Evolutionary conservation across 2,329 filamentous ascomycete genomes (phyloP), one percentile per base, ranked within the genome.

Genomic region (Penicillium sp.): DNA sequence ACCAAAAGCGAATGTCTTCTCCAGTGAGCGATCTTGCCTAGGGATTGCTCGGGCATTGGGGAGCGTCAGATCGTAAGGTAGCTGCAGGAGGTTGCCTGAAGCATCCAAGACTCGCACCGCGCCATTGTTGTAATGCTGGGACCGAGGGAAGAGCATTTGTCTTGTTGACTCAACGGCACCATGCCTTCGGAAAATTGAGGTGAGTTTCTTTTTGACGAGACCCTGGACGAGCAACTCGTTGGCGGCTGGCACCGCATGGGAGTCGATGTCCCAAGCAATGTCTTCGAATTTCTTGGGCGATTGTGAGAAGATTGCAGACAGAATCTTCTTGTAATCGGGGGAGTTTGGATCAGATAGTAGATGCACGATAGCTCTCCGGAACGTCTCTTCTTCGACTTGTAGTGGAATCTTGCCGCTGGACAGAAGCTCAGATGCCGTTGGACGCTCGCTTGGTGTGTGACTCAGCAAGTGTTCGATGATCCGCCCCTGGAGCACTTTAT

Each of bases 61-160:
- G 59, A 97, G 81, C 2, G 92, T 96, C 21, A 97, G 78, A 71
- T 99, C 94, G 65, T 90, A 97, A 0, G 94, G 94, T n/a, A 99
- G 77, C 69, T 99, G 94, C 7, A 97, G 79, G 1, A 97, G 80
- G n/a, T 88, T 93, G 2, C 93, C 94, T 57, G 87, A 89, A 1
- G 86, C 81, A 69, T 96, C 91, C 24, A 99, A 79, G 13, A 97
- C 75, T 56, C 90, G 88, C 14, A 95, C 89, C 13, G 88, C 87
- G 62, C 89, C 89, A 68, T 73, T 79, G 29, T 81, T 78, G 67
- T 97, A 97, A 67, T 93, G 87, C 9, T 83, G 80, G 1, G 92
- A 96, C 42, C 88, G 83, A 1, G 94, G 94, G 58, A 97, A 91
- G 3, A 97, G 77, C 29, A 84, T 81, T 59, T 87, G 88, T 50